Evolutionary conservation across 1,139 yeast genomes (phyloP).

Genomic region (Nakaseomyces kungkrabaensis): DNA sequence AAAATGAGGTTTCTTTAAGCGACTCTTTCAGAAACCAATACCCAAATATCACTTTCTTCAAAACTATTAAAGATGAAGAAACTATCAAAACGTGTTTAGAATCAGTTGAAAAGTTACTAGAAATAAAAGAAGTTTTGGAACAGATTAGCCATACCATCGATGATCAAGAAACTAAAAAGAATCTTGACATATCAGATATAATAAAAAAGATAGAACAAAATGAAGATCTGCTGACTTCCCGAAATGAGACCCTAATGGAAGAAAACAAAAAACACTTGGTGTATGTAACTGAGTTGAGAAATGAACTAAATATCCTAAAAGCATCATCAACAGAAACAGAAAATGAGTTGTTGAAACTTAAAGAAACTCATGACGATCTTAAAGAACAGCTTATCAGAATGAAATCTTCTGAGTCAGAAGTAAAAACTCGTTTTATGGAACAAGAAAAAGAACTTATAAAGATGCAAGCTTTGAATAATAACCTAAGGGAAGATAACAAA

Average conservation of each 20-base stretch:
- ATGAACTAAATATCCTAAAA: conserved; percentile 2
- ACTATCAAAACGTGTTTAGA: neutral
- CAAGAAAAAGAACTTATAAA: neutral
- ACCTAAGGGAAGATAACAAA: neutral
- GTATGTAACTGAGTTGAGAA: conserved; percentile 5
- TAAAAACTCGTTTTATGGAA: neutral
- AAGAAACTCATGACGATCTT: neutral
- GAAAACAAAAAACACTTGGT: neutral
- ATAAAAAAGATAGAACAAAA: conserved; percentile 4
- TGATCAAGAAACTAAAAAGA: neutral
- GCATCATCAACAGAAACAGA: neutral
- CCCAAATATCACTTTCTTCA: neutral
- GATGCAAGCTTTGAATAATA: neutral
- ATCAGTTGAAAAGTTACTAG: conserved; percentile 4
- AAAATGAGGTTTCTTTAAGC: neutral
- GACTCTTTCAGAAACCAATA: neutral
- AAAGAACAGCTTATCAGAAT: neutral
- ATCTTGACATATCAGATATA: neutral
- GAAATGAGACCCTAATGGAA: conserved; percentile 8
- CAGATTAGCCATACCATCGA: conserved; percentile 3
- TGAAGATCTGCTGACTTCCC: conserved; percentile 3
- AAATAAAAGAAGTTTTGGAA: conserved; percentile 5
- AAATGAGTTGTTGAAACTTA: neutral
- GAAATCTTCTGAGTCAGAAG: conserved; percentile 3
- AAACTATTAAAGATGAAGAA: neutral